phyloP scores from a whole-genome alignment of 441 rosid species.

The Iberis amara region DNA sequence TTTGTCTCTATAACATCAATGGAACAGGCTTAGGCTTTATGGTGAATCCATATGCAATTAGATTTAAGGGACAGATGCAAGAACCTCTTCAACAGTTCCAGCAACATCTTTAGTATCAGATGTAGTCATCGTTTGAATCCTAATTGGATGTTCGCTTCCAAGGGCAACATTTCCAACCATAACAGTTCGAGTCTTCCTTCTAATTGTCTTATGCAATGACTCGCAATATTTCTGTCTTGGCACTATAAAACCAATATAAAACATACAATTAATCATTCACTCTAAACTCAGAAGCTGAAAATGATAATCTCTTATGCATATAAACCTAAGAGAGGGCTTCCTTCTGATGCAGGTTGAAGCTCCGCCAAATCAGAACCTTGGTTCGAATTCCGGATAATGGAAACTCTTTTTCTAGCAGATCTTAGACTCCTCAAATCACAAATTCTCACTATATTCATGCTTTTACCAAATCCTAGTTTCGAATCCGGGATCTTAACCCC shows the following conservation, averaged over 20 bases:
- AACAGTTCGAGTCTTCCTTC: slow-evolving; percentile 88
- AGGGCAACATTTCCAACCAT: slow-evolving; percentile 90
- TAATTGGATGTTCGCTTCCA: slow-evolving; percentile 90
- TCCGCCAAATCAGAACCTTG: slow-evolving; percentile 59
- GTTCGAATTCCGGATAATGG: slow-evolving; percentile 53
- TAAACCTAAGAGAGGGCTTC: slow-evolving; percentile 78
- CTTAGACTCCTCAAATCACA: slow-evolving; percentile 48
- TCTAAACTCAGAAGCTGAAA: neutral
- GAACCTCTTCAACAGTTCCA: slow-evolving; percentile 86
- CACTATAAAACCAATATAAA: slow-evolving; percentile 38
- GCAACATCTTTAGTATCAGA: slow-evolving; percentile 79
- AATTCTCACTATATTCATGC: slow-evolving; percentile 53
- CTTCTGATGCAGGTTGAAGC: slow-evolving; percentile 74
- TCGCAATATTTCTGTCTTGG: slow-evolving; percentile 93
- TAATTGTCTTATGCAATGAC: slow-evolving; percentile 71
- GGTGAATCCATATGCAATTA: neutral
- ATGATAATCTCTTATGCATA: neutral
- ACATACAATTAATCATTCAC: neutral
- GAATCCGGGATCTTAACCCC: slow-evolving; percentile 55
- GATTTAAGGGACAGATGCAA: neutral
- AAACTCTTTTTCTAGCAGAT: slow-evolving; percentile 42
- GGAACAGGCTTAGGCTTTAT: neutral
- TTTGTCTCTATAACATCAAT: slow-evolving; percentile 5
- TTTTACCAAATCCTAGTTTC: slow-evolving; percentile 52
- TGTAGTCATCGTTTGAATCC: slow-evolving; percentile 96